Conservation (phyloP, 225 moss, liverwort and hornwort species). For the Marchantia polymorpha region DNA sequence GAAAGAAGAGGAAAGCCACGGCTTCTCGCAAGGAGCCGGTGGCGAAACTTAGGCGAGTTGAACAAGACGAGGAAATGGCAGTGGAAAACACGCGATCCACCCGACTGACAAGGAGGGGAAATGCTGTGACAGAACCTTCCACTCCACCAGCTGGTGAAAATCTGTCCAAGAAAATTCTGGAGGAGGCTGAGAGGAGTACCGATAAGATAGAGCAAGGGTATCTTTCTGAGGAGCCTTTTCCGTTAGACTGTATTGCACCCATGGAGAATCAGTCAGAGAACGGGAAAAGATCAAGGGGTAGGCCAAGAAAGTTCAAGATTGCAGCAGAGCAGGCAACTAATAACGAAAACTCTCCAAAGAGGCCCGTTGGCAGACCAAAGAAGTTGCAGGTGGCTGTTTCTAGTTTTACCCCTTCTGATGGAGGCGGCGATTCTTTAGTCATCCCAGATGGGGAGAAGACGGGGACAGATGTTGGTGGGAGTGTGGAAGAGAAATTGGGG, state of each 20-base stretch:
- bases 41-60: not conserved
- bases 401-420: too few species aligned
- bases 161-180: not conserved
- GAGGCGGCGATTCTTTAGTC: too few species aligned
- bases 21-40: not conserved
- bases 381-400: not conserved
- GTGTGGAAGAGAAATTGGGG: too few species aligned
- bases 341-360: not conserved
- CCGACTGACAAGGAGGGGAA: not conserved
- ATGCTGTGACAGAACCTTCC: conserved; percentile 1
- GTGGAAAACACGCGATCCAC: not conserved
- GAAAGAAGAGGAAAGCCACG: not conserved
- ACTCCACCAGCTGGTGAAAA: conserved; percentile 3
- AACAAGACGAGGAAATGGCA: not conserved
- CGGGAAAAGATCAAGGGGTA: conserved; percentile 4
- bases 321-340: not conserved
- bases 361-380: not conserved
- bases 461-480: too few species aligned
- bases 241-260: not conserved
- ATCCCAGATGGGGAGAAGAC: too few species aligned
- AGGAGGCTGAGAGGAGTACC: not conserved
- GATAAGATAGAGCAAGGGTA: not conserved
- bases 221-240: not conserved
- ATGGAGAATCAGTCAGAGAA: not conserved
- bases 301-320: not conserved